phyloP scores from a whole-genome alignment of 805 yeast species.

The Barnettozyma populi region DNA sequence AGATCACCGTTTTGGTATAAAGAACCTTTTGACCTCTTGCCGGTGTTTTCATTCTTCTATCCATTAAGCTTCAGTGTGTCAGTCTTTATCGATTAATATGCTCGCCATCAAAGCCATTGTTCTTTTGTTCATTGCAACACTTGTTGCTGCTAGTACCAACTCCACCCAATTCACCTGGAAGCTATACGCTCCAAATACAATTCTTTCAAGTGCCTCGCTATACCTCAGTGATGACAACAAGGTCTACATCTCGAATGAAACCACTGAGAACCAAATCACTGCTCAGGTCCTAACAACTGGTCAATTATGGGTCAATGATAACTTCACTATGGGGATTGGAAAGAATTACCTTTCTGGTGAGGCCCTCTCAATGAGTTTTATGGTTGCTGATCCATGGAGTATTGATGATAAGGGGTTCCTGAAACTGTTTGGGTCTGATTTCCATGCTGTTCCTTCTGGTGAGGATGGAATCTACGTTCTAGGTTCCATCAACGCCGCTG shows the following conservation, averaged over 20 bases:
- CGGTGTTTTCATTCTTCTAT: neutral
- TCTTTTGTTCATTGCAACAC: neutral
- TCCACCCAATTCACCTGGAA: constrained; percentile 1
- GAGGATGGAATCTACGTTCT: constrained; percentile 10
- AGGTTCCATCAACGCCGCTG: constrained; percentile 11
- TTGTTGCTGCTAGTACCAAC: constrained; percentile 1
- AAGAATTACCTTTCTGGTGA: constrained; percentile 10
- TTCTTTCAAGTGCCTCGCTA: neutral
- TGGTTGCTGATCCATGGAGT: constrained; percentile 7
- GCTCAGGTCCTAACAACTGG: neutral
- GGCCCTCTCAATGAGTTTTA: constrained; percentile 1
- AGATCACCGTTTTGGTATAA: neutral
- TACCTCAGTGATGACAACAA: neutral
- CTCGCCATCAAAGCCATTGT: neutral
- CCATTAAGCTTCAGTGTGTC: neutral
- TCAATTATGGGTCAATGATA: neutral
- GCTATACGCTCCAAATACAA: neutral
- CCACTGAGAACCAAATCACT: neutral
- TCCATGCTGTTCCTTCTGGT: constrained; percentile 11
- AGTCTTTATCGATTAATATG: neutral
- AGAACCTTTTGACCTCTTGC: neutral
- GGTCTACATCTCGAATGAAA: neutral
- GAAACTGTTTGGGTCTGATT: constrained; percentile 8
- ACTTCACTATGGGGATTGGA: constrained; percentile 9
- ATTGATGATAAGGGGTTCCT: constrained; percentile 12